Conservation (phyloP, 1,284 basidiomycete species). For the Pulchroboletus neoregius region DNA sequence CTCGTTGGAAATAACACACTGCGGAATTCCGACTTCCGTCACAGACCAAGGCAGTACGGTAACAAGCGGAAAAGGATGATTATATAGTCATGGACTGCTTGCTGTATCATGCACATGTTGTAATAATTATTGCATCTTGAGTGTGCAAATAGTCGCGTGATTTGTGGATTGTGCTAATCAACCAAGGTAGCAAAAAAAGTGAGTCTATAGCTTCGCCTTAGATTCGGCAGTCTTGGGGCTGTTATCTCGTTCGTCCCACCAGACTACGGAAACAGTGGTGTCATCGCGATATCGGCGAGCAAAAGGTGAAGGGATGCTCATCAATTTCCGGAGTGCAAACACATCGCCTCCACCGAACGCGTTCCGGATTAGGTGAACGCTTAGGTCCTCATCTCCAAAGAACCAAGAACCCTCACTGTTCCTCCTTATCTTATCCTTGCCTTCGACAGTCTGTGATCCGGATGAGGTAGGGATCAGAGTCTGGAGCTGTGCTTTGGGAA, state of each 20-base stretch:
- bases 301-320: conserved; percentile 85
- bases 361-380: conserved; percentile 91
- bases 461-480: conserved; percentile 50
- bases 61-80: conserved; percentile 30
- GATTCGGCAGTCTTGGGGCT: conserved; percentile 29
- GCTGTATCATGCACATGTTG: conserved; percentile 12
- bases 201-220: conserved; percentile 39
- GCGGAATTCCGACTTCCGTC: conserved; percentile 23
- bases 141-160: not conserved
- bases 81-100: conserved; percentile 23
- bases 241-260: conserved; percentile 64
- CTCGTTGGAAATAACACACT: conserved; percentile 37
- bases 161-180: conserved; percentile 1
- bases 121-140: conserved; percentile 5
- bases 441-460: conserved; percentile 57
- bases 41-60: conserved; percentile 29
- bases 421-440: conserved; percentile 49
- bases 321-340: conserved; percentile 57
- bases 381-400: conserved; percentile 84
- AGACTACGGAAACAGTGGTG: conserved; percentile 85
- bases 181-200: not conserved
- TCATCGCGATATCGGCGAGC: conserved; percentile 84
- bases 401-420: conserved; percentile 59
- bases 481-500: conserved; percentile 57
- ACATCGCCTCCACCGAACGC: conserved; percentile 87